Base-by-base conservation (phyloP, 2,329 filamentous ascomycete species). In the Aspergillus sergii region DNA sequence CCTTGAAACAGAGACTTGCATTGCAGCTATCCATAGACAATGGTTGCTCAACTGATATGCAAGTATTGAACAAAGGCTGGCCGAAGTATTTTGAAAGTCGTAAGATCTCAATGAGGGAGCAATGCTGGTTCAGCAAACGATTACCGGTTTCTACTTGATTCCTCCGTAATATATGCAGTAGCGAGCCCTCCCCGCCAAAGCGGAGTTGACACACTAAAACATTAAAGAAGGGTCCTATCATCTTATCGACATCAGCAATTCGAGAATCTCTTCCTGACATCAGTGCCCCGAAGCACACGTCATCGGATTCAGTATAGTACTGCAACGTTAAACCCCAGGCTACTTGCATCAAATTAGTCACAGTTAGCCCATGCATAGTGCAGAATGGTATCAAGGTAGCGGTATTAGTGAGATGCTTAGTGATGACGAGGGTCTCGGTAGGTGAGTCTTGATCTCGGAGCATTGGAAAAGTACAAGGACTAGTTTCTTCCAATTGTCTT, bases 221-320 rank as follows among this genome's bases (percentile, higher is more conserved):
- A 30, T 59, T 59, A 21, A 59, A 59, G 26, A 59, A 59, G 4
- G 58, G 43, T 16, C 58, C 58, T 23, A 59, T 19, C 4, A 51
- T 54, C 10, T 55, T 21, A 19, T 54, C 34, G 5, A 54, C 43
- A 4, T 45, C 36, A 3, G 46, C 28, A 23, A 62, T 32, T 3
- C 28, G 57, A 1, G 9, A 30, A 30, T 66, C 62, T 36, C 64
- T 57, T 4, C 62, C 62, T 5, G 62, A 58, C 4, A 60, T 45
- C n/a, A 66, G 46, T 14, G 58, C 55, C 4, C 64, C 59, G 23
- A 67, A 66, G 45, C 61, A 64, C 8, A 64, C 57, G 12, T 59
- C 34, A 16, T 45, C 43, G 2, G 57, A 53, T 14, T 48, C 55
- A 19, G 51, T 67, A 14, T 60, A 62, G 21, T 53, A 39, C 4